Percentiles rank a stretch among this genome's conserved stretches.
Conservation (phyloP, 2,329 filamentous ascomycete genomes). For the Metarhizium album region DNA sequence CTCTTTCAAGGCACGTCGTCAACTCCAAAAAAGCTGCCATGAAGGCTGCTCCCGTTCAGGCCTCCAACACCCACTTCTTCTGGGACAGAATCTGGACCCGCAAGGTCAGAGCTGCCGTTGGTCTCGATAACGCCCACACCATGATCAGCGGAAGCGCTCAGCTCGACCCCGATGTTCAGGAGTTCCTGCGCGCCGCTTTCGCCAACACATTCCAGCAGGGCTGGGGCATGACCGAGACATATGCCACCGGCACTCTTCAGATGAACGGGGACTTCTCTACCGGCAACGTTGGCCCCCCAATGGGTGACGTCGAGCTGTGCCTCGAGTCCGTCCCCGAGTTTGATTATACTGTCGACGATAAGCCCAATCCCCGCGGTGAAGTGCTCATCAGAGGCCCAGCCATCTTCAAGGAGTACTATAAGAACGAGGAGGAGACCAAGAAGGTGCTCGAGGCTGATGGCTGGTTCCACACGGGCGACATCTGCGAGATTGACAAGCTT, state of each 20-base stretch:
- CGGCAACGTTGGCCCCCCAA: conserved; percentile 72
- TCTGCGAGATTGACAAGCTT: conserved; percentile 71
- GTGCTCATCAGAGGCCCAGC: conserved; percentile 71
- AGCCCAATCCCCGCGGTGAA: conserved; percentile 83
- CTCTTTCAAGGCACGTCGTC: conserved; percentile 70
- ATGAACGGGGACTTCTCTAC: conserved; percentile 56
- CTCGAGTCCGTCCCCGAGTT: conserved; percentile 84
- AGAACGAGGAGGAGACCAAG: conserved; percentile 76
- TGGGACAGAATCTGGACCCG: conserved; percentile 85
- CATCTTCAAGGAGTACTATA: conserved; percentile 80
- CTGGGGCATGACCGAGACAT: conserved; percentile 90
- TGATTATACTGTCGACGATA: conserved; percentile 82
- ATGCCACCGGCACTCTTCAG: conserved; percentile 67
- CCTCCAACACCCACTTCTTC: conserved; percentile 67
- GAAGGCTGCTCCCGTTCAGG: conserved; percentile 58
- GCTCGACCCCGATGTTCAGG: conserved; percentile 76
- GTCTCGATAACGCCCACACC: conserved; percentile 58
- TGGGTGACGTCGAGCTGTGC: conserved; percentile 61
- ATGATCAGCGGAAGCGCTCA: conserved; percentile 88
- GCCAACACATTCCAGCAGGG: conserved; percentile 73
- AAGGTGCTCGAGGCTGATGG: conserved; percentile 78
- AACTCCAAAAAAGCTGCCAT: conserved; percentile 70
- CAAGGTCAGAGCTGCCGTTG: conserved; percentile 76
- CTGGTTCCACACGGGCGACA: conserved; percentile 96
- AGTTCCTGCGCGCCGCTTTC: conserved; percentile 79